Evolutionary conservation across 768 basidiomycete species (phyloP).

Genomic region (Paxillus ammoniavirescens): DNA sequence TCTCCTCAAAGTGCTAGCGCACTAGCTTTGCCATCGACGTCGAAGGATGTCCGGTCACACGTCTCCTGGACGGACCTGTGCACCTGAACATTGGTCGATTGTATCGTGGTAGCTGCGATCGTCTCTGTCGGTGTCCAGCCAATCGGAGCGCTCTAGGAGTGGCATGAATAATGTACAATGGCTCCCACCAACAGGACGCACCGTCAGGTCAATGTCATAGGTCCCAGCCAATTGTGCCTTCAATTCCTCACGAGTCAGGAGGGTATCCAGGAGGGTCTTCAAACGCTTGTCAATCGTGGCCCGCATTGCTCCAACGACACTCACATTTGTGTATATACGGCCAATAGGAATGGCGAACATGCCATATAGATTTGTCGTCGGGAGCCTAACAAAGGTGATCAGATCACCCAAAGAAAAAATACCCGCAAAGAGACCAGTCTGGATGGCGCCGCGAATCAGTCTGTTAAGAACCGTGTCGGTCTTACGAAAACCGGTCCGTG

Average conservation of each 20-base stretch:
- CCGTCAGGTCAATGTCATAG: not conserved
- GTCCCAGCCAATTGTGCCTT: constrained; percentile 23
- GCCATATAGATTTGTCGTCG: constrained; percentile 31
- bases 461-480: constrained; percentile 54
- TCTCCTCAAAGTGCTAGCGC: not conserved
- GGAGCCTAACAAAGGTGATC: constrained; percentile 31
- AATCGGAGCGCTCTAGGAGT: not conserved
- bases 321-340: constrained; percentile 47
- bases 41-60: not conserved
- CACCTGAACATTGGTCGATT: not conserved
- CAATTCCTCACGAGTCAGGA: constrained; percentile 38
- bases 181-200: not conserved
- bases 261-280: constrained; percentile 45
- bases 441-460: constrained; percentile 52
- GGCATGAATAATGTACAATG: not conserved
- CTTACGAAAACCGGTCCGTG: constrained; percentile 49
- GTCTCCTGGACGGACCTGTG: not conserved
- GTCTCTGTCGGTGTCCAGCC: not conserved
- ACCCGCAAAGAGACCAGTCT: constrained; percentile 52
- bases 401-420: constrained; percentile 52
- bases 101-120: not conserved
- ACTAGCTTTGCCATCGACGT: constrained; percentile 1
- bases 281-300: too few species aligned
- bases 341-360: constrained; percentile 42
- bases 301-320: constrained; percentile 5